Evolutionary conservation across 1,139 yeast genomes (phyloP).

Genomic region (Candida albicans): DNA sequence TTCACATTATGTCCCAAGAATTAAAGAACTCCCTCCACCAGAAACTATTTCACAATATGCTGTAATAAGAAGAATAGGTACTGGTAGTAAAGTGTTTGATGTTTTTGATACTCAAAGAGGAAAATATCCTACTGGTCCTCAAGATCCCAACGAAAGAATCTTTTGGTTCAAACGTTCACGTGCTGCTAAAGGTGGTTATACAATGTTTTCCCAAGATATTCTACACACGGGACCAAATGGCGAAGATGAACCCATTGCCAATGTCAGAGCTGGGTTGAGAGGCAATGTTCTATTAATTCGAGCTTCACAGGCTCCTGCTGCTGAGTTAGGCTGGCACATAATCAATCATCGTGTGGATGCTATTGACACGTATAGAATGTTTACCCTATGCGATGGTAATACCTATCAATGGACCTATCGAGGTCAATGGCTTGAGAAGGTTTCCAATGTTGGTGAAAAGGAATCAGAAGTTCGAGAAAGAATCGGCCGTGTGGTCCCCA

Average conservation of each 20-base stretch:
- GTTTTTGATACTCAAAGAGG: constrained; percentile 49
- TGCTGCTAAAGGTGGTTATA: constrained; percentile 65
- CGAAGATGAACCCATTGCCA: constrained; percentile 57
- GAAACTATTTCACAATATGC: constrained; percentile 41
- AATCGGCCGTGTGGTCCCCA: constrained; percentile 51
- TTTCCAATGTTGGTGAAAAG: constrained; percentile 56
- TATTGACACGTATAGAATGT: constrained; percentile 57
- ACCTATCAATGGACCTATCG: constrained; percentile 66
- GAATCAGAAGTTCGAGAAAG: constrained; percentile 64
- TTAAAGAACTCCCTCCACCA: constrained; percentile 36
- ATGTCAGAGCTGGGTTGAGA: constrained; percentile 58
- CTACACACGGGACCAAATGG: constrained; percentile 43
- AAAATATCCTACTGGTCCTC: constrained; percentile 35
- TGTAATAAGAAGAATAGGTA: constrained; percentile 54
- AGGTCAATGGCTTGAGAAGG: constrained; percentile 58
- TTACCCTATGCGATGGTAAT: constrained; percentile 56
- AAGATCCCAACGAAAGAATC: constrained; percentile 39
- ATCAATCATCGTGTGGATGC: constrained; percentile 63
- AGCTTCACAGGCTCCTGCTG: constrained; percentile 46
- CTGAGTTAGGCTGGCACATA: constrained; percentile 66
- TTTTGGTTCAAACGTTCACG: constrained; percentile 59
- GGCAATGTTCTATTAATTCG: constrained; percentile 55
- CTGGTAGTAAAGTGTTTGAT: constrained; percentile 56
- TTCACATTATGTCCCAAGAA: constrained; percentile 55
- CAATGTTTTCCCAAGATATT: constrained; percentile 47